phyloP scores from a whole-genome alignment of 2,329 filamentous ascomycete species.

The Tolypocladium cylindrosporum region DNA sequence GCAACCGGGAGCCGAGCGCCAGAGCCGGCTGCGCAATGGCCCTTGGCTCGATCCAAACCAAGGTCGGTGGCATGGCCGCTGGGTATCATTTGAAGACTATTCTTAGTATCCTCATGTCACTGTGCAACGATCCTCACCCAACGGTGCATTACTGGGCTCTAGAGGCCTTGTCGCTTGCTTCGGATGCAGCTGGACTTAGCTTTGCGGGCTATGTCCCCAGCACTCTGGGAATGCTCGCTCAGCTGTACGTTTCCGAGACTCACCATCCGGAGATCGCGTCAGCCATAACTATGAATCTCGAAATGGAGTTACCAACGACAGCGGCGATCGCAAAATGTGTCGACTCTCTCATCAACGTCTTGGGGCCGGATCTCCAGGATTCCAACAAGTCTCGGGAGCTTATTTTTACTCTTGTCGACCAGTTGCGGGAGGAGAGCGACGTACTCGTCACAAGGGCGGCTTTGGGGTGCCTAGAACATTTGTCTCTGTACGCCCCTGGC shows the following conservation, averaged over 20 bases:
- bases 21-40: constrained; percentile 92
- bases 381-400: constrained; percentile 84
- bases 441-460: constrained; percentile 64
- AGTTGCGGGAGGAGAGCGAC: constrained; percentile 71
- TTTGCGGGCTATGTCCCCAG: constrained; percentile 87
- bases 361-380: constrained; percentile 91
- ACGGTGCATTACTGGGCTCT: constrained; percentile 95
- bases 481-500: constrained; percentile 83
- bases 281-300: constrained; percentile 78
- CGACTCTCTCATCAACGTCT: constrained; percentile 91
- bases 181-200: constrained; percentile 84
- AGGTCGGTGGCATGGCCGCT: constrained; percentile 95
- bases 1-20: constrained; percentile 85
- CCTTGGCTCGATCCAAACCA: constrained; percentile 84
- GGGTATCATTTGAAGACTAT: constrained; percentile 95
- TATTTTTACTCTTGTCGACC: constrained; percentile 74
- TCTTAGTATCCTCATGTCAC: constrained; percentile 93
- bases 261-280: constrained; percentile 79
- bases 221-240: constrained; percentile 85
- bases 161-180: constrained; percentile 75
- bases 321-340: constrained; percentile 80
- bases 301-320: constrained; percentile 73
- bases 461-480: constrained; percentile 76
- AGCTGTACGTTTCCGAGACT: constrained; percentile 83
- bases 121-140: constrained; percentile 91